Evolutionary conservation across 306 rosid genomes (phyloP).

Genomic region (Inga oerstediana): DNA sequence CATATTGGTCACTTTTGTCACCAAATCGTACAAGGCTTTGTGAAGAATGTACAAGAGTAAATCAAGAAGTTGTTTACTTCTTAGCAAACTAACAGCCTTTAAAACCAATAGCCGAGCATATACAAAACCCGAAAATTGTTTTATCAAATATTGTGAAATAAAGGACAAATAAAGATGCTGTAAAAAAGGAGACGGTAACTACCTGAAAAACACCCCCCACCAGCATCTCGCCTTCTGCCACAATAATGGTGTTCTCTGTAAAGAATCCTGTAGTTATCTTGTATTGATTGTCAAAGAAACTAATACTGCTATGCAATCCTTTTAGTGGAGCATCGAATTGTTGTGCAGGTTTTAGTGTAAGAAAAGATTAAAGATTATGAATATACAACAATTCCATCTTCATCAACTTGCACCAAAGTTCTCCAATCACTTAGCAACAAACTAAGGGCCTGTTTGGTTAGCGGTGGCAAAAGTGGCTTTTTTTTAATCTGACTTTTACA

Average conservation of each 20-base stretch:
- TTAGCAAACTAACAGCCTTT: neutral
- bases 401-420: conserved; percentile 16
- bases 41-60: neutral
- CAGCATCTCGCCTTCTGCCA: conserved; percentile 95
- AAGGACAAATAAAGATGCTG: conserved; percentile 10
- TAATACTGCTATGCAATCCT: conserved; percentile 4
- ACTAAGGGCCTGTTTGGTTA: neutral
- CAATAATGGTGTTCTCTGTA: conserved; percentile 90
- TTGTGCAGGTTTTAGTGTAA: neutral
- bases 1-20: neutral
- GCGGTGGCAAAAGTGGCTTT: too few relatives aligned
- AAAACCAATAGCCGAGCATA: neutral
- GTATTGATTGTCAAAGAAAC: conserved; percentile 80
- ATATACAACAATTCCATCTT: conserved; percentile 7
- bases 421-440: conserved; percentile 23
- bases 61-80: neutral
- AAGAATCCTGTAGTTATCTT: conserved; percentile 95
- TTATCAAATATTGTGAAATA: conserved; percentile 4
- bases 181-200: conserved; percentile 25
- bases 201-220: conserved; percentile 85
- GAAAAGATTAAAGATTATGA: conserved; percentile 4
- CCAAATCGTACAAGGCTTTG: neutral
- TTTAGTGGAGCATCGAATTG: conserved; percentile 22
- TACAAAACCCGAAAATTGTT: conserved; percentile 13
- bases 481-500: too few relatives aligned